A percentile compares a stretch with the other conserved stretches of the same genome.
Evolutionary conservation across 768 basidiomycete genomes (phyloP).

Genomic region (Termitomyces sp.): DNA sequence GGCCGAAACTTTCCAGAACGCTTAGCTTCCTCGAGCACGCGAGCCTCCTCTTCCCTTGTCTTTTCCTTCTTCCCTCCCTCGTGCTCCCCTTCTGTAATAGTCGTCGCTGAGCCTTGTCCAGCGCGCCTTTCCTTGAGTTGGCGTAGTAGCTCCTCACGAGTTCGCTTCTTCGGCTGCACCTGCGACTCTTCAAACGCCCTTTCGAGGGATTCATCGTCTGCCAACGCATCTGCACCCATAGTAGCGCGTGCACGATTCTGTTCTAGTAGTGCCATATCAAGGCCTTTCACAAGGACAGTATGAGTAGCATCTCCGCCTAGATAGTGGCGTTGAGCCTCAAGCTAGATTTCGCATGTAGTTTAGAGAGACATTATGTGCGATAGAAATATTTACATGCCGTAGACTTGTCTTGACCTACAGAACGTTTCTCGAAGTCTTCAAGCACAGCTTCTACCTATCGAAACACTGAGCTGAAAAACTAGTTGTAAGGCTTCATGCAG

Average conservation of each 20-base stretch:
- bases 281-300: slow-evolving; percentile 82
- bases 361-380: not conserved
- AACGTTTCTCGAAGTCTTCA: slow-evolving; percentile 72
- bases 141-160: slow-evolving; percentile 69
- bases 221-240: slow-evolving; percentile 30
- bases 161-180: slow-evolving; percentile 51
- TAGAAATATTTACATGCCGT: slow-evolving; percentile 35
- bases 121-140: slow-evolving; percentile 64
- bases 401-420: slow-evolving; percentile 51
- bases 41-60: slow-evolving; percentile 24
- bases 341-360: slow-evolving; percentile 28
- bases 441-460: slow-evolving; percentile 73
- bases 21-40: slow-evolving; percentile 36
- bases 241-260: slow-evolving; percentile 69
- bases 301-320: slow-evolving; percentile 84
- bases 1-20: slow-evolving; percentile 48
- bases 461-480: not conserved
- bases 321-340: slow-evolving; percentile 70
- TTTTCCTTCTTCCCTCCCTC: slow-evolving; percentile 16
- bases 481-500: slow-evolving; percentile 5
- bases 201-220: slow-evolving; percentile 81
- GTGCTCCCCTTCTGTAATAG: slow-evolving; percentile 7
- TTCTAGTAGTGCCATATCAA: slow-evolving; percentile 82
- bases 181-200: slow-evolving; percentile 42
- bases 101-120: slow-evolving; percentile 6